phyloP scores from a whole-genome alignment of 2,329 filamentous ascomycete species.

The Clonostachys sp. region DNA sequence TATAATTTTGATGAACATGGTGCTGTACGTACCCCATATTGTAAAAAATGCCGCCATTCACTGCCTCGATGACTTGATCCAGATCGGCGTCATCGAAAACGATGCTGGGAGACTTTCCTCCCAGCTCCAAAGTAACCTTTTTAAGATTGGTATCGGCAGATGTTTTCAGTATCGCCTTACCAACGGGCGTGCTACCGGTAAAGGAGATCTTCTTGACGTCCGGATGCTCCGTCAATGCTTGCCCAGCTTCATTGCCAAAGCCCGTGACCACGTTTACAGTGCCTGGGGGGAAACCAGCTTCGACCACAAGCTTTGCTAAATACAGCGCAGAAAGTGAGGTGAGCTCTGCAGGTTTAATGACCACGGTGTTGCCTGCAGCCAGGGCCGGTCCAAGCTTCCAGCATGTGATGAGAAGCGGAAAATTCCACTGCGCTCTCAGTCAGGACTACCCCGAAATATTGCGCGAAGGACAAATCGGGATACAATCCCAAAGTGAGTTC shows the following conservation, averaged over 20 bases:
- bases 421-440: conserved; percentile 64
- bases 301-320: conserved; percentile 76
- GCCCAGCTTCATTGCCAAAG: conserved; percentile 72
- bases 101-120: conserved; percentile 93
- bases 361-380: conserved; percentile 94
- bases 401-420: conserved; percentile 72
- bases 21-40: conserved; percentile 52
- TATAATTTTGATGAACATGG: conserved; percentile 72
- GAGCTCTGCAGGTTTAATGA: conserved; percentile 86
- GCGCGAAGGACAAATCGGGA: conserved; percentile 35
- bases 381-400: conserved; percentile 69
- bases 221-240: conserved; percentile 66
- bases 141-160: conserved; percentile 77
- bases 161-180: conserved; percentile 83
- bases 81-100: conserved; percentile 97
- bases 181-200: conserved; percentile 71
- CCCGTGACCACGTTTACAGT: conserved; percentile 87
- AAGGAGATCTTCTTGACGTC: conserved; percentile 88
- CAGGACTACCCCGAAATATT: not conserved
- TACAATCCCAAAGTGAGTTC: conserved; percentile 17
- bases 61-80: conserved; percentile 66
- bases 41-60: conserved; percentile 26
- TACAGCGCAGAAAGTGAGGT: conserved; percentile 90
- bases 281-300: conserved; percentile 84
- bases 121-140: conserved; percentile 80